Conservation (phyloP, 257 asterid species). For the Solanum boliviense region DNA sequence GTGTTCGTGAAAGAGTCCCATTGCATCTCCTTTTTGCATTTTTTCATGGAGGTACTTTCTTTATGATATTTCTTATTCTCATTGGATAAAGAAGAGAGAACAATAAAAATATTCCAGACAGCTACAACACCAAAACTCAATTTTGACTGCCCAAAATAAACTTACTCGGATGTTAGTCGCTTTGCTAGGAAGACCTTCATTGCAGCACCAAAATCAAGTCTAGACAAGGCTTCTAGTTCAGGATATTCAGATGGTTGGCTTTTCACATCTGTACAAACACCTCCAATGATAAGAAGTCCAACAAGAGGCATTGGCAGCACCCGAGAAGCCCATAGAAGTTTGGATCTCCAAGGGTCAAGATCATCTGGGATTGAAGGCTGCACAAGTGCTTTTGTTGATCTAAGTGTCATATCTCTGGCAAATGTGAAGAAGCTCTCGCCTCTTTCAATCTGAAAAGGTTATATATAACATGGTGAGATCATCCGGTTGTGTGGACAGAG, state of each 20-base stretch:
- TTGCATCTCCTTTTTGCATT: not conserved
- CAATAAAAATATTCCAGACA: not conserved
- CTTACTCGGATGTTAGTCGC: constrained; percentile 92
- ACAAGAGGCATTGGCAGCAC: constrained; percentile 95
- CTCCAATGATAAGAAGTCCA: constrained; percentile 78
- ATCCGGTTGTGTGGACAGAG: not conserved
- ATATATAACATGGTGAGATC: not conserved
- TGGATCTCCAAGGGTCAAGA: constrained; percentile 89
- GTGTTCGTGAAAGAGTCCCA: not conserved
- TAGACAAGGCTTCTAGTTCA: constrained; percentile 80
- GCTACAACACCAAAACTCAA: not conserved
- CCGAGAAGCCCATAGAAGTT: constrained; percentile 86
- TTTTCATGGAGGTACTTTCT: not conserved
- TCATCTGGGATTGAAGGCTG: constrained; percentile 54
- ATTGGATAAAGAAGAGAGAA: not conserved
- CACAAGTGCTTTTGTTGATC: constrained; percentile 76
- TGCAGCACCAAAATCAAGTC: constrained; percentile 93
- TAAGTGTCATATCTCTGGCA: constrained; percentile 89
- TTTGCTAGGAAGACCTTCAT: constrained; percentile 91
- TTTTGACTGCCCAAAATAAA: not conserved
- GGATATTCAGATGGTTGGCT: constrained; percentile 55
- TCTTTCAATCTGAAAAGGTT: constrained; percentile 56
- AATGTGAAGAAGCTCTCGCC: constrained; percentile 95
- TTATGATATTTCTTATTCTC: not conserved
- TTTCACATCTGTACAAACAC: constrained; percentile 72